Evolutionary conservation across 208 protist species (phyloP).

Genomic region (Naegleria fowleri): DNA sequence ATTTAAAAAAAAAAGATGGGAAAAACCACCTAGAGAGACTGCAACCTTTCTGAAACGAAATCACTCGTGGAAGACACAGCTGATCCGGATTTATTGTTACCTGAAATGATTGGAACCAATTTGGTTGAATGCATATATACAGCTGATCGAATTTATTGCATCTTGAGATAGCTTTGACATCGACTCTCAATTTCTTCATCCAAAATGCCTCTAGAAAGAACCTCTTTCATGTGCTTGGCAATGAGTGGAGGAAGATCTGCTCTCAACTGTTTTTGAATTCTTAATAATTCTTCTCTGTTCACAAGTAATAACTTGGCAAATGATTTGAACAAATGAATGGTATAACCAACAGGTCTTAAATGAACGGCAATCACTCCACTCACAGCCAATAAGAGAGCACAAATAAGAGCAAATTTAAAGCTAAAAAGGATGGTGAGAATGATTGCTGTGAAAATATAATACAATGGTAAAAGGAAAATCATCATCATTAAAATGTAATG

Average conservation of each 20-base stretch:
- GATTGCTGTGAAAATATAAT: neutral
- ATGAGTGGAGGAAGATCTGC: neutral
- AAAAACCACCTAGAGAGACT: no score
- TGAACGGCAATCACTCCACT: neutral
- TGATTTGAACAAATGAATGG: neutral
- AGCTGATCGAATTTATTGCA: no score
- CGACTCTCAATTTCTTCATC: no score
- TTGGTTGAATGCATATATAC: no score
- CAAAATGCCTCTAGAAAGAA: no score
- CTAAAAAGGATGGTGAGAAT: neutral
- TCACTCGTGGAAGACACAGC: no score
- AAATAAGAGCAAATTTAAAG: neutral
- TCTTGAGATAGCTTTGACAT: no score
- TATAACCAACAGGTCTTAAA: neutral
- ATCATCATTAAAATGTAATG: conserved; percentile 7
- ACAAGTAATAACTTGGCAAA: neutral
- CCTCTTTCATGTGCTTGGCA: neutral
- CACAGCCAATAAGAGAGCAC: neutral
- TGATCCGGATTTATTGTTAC: no score
- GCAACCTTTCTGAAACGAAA: no score
- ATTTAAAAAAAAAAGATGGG: no score
- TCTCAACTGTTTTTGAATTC: neutral
- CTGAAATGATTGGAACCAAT: no score
- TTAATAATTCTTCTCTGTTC: neutral
- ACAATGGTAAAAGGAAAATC: neutral